Base-by-base conservation (phyloP, 2,329 filamentous ascomycete genomes). In the Sporothrix pseudoabietina region DNA sequence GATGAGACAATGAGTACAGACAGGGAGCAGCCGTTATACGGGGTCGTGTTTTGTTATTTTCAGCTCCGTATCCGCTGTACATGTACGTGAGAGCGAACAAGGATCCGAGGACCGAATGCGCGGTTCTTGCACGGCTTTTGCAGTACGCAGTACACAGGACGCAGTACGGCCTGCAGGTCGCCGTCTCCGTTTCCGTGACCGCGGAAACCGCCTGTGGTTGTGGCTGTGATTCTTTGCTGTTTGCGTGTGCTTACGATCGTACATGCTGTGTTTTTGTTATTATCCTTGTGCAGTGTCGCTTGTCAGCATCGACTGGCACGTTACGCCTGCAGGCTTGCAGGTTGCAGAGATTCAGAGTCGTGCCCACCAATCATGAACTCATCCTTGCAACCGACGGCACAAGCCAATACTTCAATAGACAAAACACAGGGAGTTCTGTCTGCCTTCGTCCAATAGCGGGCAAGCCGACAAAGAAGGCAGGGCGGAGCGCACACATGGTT, bases 231-330 rank as follows among this genome's bases (percentile, higher is more conserved):
- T 26, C 26, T 1, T 26, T 26, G 22, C 30, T 10, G 55, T 19
- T 30, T 14, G 16, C 35, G 16, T 57, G 54, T 22, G 12, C n/a
- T 61, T 39, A 57, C 54, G 54, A 57, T 57, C 26, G 26, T 22
- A 35, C 12, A 3, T 22, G 22, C 9, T 63, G 22, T 47, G 39
- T 47, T 22, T 22, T 1, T 22, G 2, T 63, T 16, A 12, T 8
- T 8, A 55, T 32, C 57, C 6, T 61, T 61, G 57, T n/a, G 16
- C 32, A 61, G 41, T 65, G 59, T 65, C n/a, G 35, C 35, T 22
- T 66, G 39, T 66, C 61, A 47, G 61, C 39, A 47, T 47, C 39
- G 12, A 66, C 22, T 66, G 39, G 61, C 61, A 66, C 61, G 61
- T 66, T 66, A 66, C 61, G 61, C 61, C 61, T 30, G 61, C 61